These are phyloP conservation scores for Penicillium hordei DNA, from an alignment of 2,329 filamentous ascomycete genomes.

Conservation along the genomic window DNA sequence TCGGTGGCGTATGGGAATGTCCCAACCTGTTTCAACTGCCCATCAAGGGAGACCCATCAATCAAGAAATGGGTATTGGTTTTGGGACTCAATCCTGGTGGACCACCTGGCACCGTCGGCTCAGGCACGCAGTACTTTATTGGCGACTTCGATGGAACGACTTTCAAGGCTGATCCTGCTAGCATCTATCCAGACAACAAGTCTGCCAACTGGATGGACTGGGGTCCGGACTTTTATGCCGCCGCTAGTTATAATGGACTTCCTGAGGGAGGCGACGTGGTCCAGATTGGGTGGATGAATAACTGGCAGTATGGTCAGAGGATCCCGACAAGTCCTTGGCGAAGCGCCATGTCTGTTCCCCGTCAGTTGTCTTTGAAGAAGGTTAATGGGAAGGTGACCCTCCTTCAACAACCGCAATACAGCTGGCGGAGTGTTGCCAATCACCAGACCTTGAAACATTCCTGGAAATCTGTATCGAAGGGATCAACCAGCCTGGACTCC, in stretches of 20 bases:
- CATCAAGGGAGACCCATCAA: conserved; percentile 16
- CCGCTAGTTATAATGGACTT: conserved; percentile 25
- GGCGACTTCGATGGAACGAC: conserved; percentile 29
- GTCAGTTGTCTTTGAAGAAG: conserved; percentile 22
- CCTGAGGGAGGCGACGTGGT: conserved; percentile 15
- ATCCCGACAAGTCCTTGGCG: conserved; percentile 31
- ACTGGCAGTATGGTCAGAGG: conserved; percentile 29
- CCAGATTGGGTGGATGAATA: conserved; percentile 32
- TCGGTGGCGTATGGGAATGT: conserved; percentile 34
- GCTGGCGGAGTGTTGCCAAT: conserved; percentile 10
- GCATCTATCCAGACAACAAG: conserved; percentile 13
- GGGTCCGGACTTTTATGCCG: conserved; percentile 34
- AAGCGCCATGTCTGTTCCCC: conserved; percentile 30
- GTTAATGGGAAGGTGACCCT: conserved; percentile 15
- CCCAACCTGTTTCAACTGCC: conserved; percentile 28
- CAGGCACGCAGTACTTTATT: conserved; percentile 33
- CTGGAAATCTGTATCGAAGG: conserved; percentile 13
- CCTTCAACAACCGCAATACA: conserved; percentile 18
- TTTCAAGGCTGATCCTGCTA: conserved; percentile 25
- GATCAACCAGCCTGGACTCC: conserved; percentile 14
- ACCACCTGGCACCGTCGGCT: conserved; percentile 30
- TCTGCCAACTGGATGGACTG: conserved; percentile 32
- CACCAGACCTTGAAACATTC: background rate
- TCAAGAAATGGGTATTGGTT: conserved; percentile 28
- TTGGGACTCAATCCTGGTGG: conserved; percentile 33